A percentile compares a stretch with the other conserved stretches of the same genome.
Evolutionary conservation across 2,329 filamentous ascomycete genomes (phyloP).

Genomic region (Verticillium nonalfalfae): DNA sequence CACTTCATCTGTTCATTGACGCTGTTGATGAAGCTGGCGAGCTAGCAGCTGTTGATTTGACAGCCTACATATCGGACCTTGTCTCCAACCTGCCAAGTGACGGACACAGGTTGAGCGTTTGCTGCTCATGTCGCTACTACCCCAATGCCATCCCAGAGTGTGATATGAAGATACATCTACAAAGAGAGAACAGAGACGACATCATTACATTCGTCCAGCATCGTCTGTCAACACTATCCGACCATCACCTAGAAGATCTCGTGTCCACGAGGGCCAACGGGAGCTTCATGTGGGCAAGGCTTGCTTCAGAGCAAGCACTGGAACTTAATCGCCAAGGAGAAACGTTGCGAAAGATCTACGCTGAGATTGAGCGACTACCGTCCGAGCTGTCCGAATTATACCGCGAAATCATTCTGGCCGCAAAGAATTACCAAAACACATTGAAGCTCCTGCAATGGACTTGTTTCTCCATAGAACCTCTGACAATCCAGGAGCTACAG

Average conservation of each 20-base stretch:
- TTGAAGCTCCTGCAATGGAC: conserved; percentile 24
- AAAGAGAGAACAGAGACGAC: conserved; percentile 19
- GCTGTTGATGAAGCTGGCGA: conserved; percentile 23
- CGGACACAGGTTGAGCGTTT: conserved; percentile 13
- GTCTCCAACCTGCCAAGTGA: conserved; percentile 12
- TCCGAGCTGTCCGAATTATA: conserved; percentile 18
- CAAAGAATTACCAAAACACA: conserved; percentile 10
- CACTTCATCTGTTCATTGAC: too few species aligned
- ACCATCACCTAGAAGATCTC: conserved; percentile 2
- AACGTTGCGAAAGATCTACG: conserved; percentile 12
- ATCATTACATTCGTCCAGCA: conserved; percentile 19
- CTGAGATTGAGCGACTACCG: conserved; percentile 14
- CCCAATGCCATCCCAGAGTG: conserved; percentile 15
- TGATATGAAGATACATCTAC: conserved; percentile 21
- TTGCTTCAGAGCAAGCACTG: conserved; percentile 17
- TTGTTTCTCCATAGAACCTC: conserved; percentile 18
- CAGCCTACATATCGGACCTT: conserved; percentile 13
- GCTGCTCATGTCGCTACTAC: conserved; percentile 24
- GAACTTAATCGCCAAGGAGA: conserved; percentile 8
- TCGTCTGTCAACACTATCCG: conserved; percentile 10
- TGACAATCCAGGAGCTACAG: conserved; percentile 18
- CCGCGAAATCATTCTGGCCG: conserved; percentile 9
- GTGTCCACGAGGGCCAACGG: conserved; percentile 20
- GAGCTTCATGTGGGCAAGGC: conserved; percentile 27
- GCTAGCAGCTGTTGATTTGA: conserved; percentile 12